These are phyloP conservation scores for Lactifluus echinatus DNA, from an alignment of 768 basidiomycete species.

Conservation along the genomic window DNA sequence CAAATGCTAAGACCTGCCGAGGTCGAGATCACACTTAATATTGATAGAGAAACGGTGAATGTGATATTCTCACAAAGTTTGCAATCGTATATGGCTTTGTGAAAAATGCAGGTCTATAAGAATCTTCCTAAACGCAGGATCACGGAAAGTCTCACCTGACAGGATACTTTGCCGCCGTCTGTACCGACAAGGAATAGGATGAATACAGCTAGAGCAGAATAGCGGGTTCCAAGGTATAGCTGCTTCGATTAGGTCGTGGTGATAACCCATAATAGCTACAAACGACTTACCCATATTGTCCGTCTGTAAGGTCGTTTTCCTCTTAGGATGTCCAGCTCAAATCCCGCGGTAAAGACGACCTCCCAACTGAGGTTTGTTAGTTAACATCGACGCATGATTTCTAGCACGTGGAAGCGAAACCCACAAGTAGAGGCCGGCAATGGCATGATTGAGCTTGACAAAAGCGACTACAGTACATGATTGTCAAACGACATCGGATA, in stretches of 20 bases:
- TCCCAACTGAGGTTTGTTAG: neutral
- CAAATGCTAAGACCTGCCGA: neutral
- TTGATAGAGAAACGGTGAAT: neutral
- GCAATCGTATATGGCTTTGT: neutral
- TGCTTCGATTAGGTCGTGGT: neutral
- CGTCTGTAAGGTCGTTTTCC: conserved; percentile 5
- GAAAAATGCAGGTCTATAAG: neutral
- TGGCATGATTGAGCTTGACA: neutral
- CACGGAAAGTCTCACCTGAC: neutral
- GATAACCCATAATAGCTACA: too few relatives aligned
- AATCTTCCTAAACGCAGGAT: neutral
- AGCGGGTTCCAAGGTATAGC: conserved; percentile 9
- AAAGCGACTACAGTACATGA: neutral
- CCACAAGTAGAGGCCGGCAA: neutral
- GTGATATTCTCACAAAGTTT: neutral
- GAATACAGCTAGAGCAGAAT: neutral
- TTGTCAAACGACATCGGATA: neutral
- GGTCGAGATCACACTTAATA: neutral
- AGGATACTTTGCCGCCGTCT: neutral
- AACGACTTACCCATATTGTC: conserved; percentile 6
- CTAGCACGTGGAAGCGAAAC: neutral
- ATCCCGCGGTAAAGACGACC: neutral
- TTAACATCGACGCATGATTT: neutral
- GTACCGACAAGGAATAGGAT: neutral
- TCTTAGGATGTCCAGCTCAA: conserved; percentile 1